Percentiles rank a stretch among this genome's conserved stretches.
Conservation (phyloP, 2,329 filamentous ascomycete species). For the Pseudogymnoascus sp. region DNA sequence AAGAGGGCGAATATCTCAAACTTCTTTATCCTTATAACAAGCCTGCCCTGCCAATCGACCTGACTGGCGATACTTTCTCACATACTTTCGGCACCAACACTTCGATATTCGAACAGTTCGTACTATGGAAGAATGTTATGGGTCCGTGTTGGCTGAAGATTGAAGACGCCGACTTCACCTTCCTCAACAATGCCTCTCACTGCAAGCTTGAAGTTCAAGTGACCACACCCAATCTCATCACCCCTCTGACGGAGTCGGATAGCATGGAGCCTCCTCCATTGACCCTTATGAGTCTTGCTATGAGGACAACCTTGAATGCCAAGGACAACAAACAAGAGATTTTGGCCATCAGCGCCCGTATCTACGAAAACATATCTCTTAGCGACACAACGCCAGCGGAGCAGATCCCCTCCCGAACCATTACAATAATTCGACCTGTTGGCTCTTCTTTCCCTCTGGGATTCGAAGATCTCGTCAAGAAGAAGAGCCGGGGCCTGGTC, state of each 20-base stretch:
- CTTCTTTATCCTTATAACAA: constrained; percentile 93
- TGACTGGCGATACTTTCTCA: constrained; percentile 82
- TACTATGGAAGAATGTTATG: constrained; percentile 98
- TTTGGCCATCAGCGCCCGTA: constrained; percentile 78
- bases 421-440: constrained; percentile 82
- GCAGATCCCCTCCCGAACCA: constrained; percentile 80
- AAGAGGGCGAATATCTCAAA: constrained; percentile 87
- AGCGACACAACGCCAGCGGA: constrained; percentile 84
- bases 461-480: constrained; percentile 70
- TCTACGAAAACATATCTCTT: constrained; percentile 86
- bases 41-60: constrained; percentile 61
- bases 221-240: constrained; percentile 69
- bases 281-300: constrained; percentile 89
- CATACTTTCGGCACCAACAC: constrained; percentile 92
- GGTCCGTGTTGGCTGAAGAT: constrained; percentile 97
- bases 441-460: constrained; percentile 73
- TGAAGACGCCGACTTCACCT: constrained; percentile 72
- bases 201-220: constrained; percentile 91
- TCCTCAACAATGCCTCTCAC: constrained; percentile 88
- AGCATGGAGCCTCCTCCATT: constrained; percentile 77
- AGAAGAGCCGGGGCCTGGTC: constrained; percentile 69
- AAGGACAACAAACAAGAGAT: constrained; percentile 97
- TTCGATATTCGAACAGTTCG: constrained; percentile 93
- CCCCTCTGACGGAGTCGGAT: constrained; percentile 68
- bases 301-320: constrained; percentile 81